phyloP scores from a whole-genome alignment of 768 basidiomycete species.

The Multifurca ochricompacta region DNA sequence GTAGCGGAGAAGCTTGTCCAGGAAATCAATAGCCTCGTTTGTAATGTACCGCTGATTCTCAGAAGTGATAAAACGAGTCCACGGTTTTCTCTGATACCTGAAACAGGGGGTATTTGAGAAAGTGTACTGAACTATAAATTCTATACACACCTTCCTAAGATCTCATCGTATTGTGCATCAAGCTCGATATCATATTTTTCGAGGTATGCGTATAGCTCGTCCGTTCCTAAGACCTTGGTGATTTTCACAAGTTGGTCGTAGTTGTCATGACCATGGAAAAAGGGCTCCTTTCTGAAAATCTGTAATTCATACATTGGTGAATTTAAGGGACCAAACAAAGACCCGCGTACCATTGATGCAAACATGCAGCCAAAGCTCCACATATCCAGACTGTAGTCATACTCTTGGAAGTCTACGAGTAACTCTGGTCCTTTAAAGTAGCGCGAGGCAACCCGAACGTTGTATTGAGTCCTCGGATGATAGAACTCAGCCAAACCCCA shows the following conservation, averaged over 20 bases:
- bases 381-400: slow-evolving; percentile 97
- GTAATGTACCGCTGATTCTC: slow-evolving; percentile 96
- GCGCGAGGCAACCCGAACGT: slow-evolving; percentile 92
- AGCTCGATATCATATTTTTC: slow-evolving; percentile 95
- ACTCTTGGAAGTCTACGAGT: slow-evolving; percentile 96
- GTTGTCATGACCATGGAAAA: slow-evolving; percentile 99
- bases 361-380: slow-evolving; percentile 99
- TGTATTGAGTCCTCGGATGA: slow-evolving; percentile 95
- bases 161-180: slow-evolving; percentile 92
- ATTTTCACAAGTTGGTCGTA: slow-evolving; percentile 98
- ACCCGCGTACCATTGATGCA: slow-evolving; percentile 76
- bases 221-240: slow-evolving; percentile 94
- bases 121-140: slow-evolving; percentile 5
- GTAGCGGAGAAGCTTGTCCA: slow-evolving; percentile 92
- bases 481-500: slow-evolving; percentile 99
- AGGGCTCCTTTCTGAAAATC: slow-evolving; percentile 99
- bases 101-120: slow-evolving; percentile 2
- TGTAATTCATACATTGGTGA: slow-evolving; percentile 27
- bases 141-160: slow-evolving; percentile 65
- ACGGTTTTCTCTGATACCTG: slow-evolving; percentile 89
- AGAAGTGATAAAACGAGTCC: slow-evolving; percentile 91
- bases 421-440: slow-evolving; percentile 99
- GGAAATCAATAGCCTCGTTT: slow-evolving; percentile 92
- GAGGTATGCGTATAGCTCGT: slow-evolving; percentile 86
- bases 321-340: not conserved